Conservation (phyloP, 768 basidiomycete species). For the Lactarius hengduanensis region DNA sequence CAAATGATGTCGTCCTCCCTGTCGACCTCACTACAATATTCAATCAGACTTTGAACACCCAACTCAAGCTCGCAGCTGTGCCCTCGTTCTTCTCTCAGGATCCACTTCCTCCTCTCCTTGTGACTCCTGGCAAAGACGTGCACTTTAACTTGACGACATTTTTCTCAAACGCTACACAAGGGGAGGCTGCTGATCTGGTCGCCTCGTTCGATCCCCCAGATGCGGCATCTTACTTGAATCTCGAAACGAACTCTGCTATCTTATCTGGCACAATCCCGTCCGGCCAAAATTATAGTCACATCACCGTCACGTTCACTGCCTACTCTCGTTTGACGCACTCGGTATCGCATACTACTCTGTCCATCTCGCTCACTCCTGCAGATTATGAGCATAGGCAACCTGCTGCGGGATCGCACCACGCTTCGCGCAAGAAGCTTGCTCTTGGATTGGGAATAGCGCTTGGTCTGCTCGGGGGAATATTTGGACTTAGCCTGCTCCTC, state of each 20-base stretch:
- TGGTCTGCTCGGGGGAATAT: constrained; percentile 58
- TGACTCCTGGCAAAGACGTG: constrained; percentile 50
- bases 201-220: constrained; percentile 53
- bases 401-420: constrained; percentile 38
- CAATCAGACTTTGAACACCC: constrained; percentile 65
- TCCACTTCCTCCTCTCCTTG: constrained; percentile 55
- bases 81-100: constrained; percentile 69
- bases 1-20: constrained; percentile 49
- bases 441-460: constrained; percentile 63
- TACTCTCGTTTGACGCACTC: constrained; percentile 66
- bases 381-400: constrained; percentile 41
- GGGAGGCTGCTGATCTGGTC: constrained; percentile 51
- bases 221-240: constrained; percentile 51
- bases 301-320: constrained; percentile 61
- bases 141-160: constrained; percentile 54
- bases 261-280: constrained; percentile 55
- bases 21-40: constrained; percentile 60
- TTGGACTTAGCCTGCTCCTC: constrained; percentile 52
- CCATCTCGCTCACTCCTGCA: constrained; percentile 46
- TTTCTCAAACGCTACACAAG: constrained; percentile 50
- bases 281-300: constrained; percentile 35
- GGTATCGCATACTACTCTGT: constrained; percentile 62
- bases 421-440: constrained; percentile 49
- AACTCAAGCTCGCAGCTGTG: constrained; percentile 62
- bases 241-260: constrained; percentile 45